A percentile compares a stretch with the other conserved stretches of the same genome.
phyloP scores from a whole-genome alignment of 1,284 basidiomycete genomes.

The Microbotryum intermedium region DNA sequence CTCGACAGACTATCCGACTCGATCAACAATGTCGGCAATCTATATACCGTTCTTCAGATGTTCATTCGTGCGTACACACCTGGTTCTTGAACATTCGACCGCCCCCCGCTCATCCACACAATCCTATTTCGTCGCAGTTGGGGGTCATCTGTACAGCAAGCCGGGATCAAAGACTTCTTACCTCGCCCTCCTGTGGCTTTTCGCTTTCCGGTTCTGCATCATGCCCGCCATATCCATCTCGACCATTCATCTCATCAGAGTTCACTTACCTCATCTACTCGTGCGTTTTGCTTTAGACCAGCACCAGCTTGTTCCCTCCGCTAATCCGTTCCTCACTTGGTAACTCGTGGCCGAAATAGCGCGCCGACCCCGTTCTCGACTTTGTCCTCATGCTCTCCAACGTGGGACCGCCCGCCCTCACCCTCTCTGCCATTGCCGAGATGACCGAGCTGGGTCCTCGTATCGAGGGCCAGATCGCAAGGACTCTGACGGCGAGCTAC shows the following conservation, averaged over 20 bases:
- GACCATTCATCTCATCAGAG: constrained; percentile 32
- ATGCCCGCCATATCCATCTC: constrained; percentile 35
- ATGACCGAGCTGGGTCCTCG: constrained; percentile 34
- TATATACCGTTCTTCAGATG: constrained; percentile 39
- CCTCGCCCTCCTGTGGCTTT: constrained; percentile 34
- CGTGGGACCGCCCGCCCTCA: constrained; percentile 40
- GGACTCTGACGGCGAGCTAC: constrained; percentile 35
- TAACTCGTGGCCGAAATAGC: constrained; percentile 1
- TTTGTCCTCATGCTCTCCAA: constrained; percentile 37
- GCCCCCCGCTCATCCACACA: background rate
- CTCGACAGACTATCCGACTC: constrained; percentile 18
- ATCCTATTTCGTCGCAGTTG: constrained; percentile 7
- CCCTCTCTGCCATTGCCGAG: constrained; percentile 35
- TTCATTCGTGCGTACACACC: constrained; percentile 23
- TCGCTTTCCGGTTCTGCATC: constrained; percentile 36
- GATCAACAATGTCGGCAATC: constrained; percentile 35
- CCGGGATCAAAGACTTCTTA: constrained; percentile 19
- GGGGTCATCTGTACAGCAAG: constrained; percentile 32
- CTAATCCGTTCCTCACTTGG: background rate
- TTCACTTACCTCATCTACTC: constrained; percentile 29
- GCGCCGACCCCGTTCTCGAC: constrained; percentile 32
- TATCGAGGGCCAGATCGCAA: constrained; percentile 33
- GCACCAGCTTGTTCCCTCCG: background rate
- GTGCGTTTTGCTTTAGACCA: constrained; percentile 8
- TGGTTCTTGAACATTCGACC: background rate